phyloP scores from a whole-genome alignment of 2,329 filamentous ascomycete species.

The Tolypocladium endophyticum region DNA sequence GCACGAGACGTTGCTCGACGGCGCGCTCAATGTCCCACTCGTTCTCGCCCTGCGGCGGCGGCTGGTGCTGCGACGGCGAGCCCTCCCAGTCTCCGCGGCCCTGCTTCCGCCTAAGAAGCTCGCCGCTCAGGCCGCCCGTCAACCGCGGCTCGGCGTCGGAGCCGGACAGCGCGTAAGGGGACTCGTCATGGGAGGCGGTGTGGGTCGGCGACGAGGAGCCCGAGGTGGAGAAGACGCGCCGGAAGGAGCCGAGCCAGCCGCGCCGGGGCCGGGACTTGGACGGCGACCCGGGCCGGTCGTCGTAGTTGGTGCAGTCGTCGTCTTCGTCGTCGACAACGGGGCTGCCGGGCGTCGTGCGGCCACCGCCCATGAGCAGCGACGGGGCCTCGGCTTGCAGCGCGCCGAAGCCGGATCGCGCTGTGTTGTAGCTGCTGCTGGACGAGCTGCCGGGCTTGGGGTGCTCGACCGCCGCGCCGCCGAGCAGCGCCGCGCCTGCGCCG shows the following conservation, averaged over 20 bases:
- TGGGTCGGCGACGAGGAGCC: constrained; percentile 7
- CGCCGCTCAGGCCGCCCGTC: constrained; percentile 31
- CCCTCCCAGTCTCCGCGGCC: constrained; percentile 44
- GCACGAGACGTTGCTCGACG: constrained; percentile 59
- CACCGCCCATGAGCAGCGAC: constrained; percentile 20
- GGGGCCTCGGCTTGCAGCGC: constrained; percentile 44
- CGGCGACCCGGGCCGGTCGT: constrained; percentile 37
- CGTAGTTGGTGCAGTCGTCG: constrained; percentile 22
- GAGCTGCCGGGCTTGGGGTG: constrained; percentile 27
- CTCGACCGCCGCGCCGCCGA: constrained; percentile 11
- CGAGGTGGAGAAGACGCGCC: constrained; percentile 47
- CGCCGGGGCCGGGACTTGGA: constrained; percentile 41
- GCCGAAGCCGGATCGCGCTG: constrained; percentile 42
- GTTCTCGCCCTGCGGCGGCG: constrained; percentile 38
- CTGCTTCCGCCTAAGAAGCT: constrained; percentile 43
- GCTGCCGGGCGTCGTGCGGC: constrained; percentile 7
- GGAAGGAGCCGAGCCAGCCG: constrained; percentile 60
- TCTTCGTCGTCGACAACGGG: constrained; percentile 1
- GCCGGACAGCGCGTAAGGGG: constrained; percentile 19
- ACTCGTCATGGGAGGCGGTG: constrained; percentile 15
- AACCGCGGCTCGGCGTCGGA: constrained; percentile 34
- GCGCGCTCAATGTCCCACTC: constrained; percentile 73
- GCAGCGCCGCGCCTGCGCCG: background rate
- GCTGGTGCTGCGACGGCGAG: constrained; percentile 15
- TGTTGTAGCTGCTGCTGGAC: constrained; percentile 37